Conservation (phyloP, 306 rosid species). For the Quercus aquifolioides region DNA sequence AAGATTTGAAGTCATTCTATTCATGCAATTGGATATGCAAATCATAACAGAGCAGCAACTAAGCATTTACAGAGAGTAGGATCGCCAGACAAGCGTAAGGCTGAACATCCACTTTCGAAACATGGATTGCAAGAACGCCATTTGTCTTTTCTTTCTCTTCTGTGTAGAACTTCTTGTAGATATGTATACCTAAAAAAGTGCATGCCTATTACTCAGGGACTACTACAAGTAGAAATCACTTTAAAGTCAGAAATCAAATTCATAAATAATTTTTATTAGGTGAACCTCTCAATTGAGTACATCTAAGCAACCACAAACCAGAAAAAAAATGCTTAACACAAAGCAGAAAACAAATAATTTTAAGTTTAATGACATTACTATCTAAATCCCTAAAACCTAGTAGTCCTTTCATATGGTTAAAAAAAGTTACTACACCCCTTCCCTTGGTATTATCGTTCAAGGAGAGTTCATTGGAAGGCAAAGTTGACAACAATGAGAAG, state of each 20-base stretch:
- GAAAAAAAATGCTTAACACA: too few species aligned
- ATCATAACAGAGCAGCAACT: slow-evolving; percentile 11
- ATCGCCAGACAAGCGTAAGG: slow-evolving; percentile 52
- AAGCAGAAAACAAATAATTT: too few species aligned
- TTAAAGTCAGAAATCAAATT: not conserved
- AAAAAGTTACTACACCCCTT: not conserved
- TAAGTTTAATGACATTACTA: too few species aligned
- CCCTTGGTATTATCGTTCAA: not conserved
- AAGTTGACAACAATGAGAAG: not conserved
- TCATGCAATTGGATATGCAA: slow-evolving; percentile 3
- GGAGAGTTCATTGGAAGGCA: not conserved
- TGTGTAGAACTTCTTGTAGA: slow-evolving; percentile 50
- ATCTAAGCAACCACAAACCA: not conserved
- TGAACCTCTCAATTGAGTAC: not conserved
- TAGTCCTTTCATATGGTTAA: not conserved
- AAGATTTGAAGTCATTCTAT: not conserved
- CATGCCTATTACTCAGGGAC: slow-evolving; percentile 9
- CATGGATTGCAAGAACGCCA: slow-evolving; percentile 60
- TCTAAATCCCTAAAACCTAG: too few species aligned
- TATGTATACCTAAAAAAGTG: slow-evolving; percentile 53
- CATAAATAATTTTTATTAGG: not conserved
- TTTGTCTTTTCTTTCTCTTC: slow-evolving; percentile 49
- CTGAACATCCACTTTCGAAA: slow-evolving; percentile 50
- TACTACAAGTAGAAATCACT: not conserved
- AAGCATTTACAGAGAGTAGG: slow-evolving; percentile 51